Evolutionary conservation across 768 basidiomycete genomes (phyloP), one percentile per base, ranked within the genome.

Genomic region (Kwoniella sp.): DNA sequence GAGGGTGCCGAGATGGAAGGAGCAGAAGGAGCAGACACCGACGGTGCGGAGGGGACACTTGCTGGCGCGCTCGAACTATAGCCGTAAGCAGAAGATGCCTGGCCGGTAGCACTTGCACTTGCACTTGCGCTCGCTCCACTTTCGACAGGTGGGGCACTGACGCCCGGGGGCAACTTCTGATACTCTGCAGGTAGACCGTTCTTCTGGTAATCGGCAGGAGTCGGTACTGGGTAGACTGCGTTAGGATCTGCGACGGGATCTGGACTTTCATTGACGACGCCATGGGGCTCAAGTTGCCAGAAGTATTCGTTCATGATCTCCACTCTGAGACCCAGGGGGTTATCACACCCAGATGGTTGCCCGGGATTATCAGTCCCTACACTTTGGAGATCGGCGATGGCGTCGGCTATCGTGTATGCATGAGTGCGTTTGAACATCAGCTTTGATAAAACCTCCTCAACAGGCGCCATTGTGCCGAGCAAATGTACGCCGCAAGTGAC

Each of bases 251-350:
- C 48, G 8, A 22, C 48, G 22, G 48, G 48, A 33, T 33, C 29
- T 29, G 58, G 49, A 30, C 40, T 33, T 25, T 59, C 58, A 21
- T 50, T 40, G 33, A 59, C 58, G 8, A 49, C 29, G 15, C 58
- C 58, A 9, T 47, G 46, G 15, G 33, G n/a, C 21, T 22, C n/a
- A 12, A 59, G 33, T 24, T 51, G 47, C 58, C 58, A 59, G n/a
- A 49, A 37, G 33, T 59, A 59, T 17, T 59, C 48, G 30, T 59
- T 59, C 5, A 47, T 59, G 24, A 59, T 47, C 22, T 59, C 58
- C 8, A 50, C 29, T 21, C 24, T 44, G 21, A 59, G 25, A 6
- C 33, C 33, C 27, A 36, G 19, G 5, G 58, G 48, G 30, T 59
- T 59, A 25, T 51, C 58, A 19, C 58, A 59, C 8, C 58, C 58